Evolutionary conservation across 768 basidiomycete species (phyloP).

Genomic region (Boletus huronensis): DNA sequence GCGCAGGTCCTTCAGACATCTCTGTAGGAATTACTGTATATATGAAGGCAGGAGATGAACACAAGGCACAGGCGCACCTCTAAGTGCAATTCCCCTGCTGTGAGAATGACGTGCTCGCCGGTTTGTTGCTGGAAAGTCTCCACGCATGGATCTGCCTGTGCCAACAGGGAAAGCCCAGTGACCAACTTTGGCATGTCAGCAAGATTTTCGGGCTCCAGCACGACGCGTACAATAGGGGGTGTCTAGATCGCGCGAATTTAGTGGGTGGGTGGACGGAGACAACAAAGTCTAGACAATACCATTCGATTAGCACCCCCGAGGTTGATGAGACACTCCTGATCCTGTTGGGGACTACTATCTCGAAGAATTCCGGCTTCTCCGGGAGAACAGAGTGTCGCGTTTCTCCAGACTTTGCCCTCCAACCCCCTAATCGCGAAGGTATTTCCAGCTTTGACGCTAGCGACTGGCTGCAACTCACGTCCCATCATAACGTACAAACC

Average conservation of each 20-base stretch:
- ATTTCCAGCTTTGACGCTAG: constrained; percentile 84
- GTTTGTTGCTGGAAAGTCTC: constrained; percentile 97
- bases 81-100: constrained; percentile 92
- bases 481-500: constrained; percentile 98
- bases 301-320: constrained; percentile 66
- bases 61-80: constrained; percentile 56
- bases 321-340: constrained; percentile 66
- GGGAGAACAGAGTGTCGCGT: constrained; percentile 83
- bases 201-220: constrained; percentile 79
- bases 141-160: constrained; percentile 95
- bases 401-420: constrained; percentile 86
- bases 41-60: neutral
- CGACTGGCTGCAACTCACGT: constrained; percentile 80
- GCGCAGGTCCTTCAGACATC: constrained; percentile 93
- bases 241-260: constrained; percentile 41
- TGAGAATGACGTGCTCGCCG: constrained; percentile 94
- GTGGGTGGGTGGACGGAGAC: neutral
- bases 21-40: constrained; percentile 42
- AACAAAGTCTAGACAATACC: constrained; percentile 36
- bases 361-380: constrained; percentile 40
- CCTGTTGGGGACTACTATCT: constrained; percentile 29
- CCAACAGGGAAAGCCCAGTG: constrained; percentile 80
- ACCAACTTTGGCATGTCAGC: constrained; percentile 89
- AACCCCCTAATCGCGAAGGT: constrained; percentile 91
- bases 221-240: constrained; percentile 92